Base-by-base conservation (phyloP, 2,329 filamentous ascomycete species). In the Alternaria viburni region DNA sequence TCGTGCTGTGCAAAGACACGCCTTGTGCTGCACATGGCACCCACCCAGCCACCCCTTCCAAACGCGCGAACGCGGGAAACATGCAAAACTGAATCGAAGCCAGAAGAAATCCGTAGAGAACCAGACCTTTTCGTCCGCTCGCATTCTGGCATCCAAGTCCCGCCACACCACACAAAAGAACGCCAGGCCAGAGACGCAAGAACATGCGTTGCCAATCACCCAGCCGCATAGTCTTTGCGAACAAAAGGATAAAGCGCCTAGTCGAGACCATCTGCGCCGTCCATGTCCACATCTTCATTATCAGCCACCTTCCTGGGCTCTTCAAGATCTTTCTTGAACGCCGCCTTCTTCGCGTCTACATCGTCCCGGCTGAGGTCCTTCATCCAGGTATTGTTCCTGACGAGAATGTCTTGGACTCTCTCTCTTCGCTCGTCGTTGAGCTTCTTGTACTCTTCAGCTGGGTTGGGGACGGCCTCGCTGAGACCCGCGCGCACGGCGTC, bases 351-450 rank as follows among this genome's bases (percentile, higher is more conserved):
- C 23, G 75, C 77, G 66, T 85, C 83, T 9, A 85, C 81, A 32
- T 83, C 82, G 41, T 84, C 81, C 54, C 80, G 80, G 59, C 76
- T 80, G 50, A 83, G 61, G 41, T 81, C 82, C 68, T 79, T 81
- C 83, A 85, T 85, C 72, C 78, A 83, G 3, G 69, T 72, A 59
- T 82, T 83, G 66, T 83, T 84, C 61, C 80, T 76, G 30, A 82
- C 75, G n/a, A 81, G 77, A 26, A 75, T 73, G 62, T 85, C 83
- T 64, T 78, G 76, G 2, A 79, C 74, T 50, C 80, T 77, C 26
- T 81, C 78, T 11, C 76, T 70, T 43, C 80, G 73, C 21, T 69
- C 64, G 11, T 75, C 72, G 11, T 67, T 69, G 11, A 77, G 64
- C 19, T 66, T 64, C 56, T 75, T 74, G 52, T 73, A 76, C 46